phyloP scores from a whole-genome alignment of 768 basidiomycete species.

The Rhodotorula toruloides region DNA sequence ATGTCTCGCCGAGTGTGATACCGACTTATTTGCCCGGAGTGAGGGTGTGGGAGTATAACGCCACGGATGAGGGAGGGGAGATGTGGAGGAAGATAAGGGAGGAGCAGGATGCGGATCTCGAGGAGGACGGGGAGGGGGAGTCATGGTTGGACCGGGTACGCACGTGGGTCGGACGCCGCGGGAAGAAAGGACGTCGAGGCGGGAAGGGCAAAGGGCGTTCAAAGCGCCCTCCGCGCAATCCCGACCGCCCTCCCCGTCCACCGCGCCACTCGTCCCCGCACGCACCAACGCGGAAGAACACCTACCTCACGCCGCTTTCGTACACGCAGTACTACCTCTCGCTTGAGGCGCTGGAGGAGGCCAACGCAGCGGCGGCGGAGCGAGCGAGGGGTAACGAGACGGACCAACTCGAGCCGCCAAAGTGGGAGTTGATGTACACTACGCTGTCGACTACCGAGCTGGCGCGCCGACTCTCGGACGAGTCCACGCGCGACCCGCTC shows the following conservation, averaged over 20 bases:
- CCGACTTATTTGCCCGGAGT: constrained; percentile 83
- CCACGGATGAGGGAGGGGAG: constrained; percentile 45
- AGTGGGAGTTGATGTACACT: constrained; percentile 61
- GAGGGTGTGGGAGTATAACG: constrained; percentile 75
- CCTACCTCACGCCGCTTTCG: constrained; percentile 67
- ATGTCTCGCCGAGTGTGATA: constrained; percentile 73
- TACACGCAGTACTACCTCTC: constrained; percentile 66
- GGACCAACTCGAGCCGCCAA: constrained; percentile 49
- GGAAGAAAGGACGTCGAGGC: constrained; percentile 45
- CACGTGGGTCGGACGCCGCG: constrained; percentile 39
- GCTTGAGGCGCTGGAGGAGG: neutral
- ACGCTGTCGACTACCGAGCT: constrained; percentile 2
- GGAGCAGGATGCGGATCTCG: constrained; percentile 15
- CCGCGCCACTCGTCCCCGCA: constrained; percentile 44
- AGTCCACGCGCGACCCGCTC: constrained; percentile 25
- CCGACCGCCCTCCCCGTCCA: constrained; percentile 47
- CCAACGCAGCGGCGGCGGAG: neutral
- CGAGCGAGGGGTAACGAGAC: neutral
- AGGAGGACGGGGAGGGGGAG: constrained; percentile 11
- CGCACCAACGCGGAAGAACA: constrained; percentile 68
- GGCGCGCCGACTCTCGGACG: neutral
- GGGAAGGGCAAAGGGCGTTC: constrained; percentile 48
- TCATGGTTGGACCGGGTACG: constrained; percentile 1
- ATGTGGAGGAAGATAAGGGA: neutral
- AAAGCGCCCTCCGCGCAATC: constrained; percentile 57